Evolutionary conservation across 495 filamentous ascomycete species (phyloP), one percentile per base, ranked within the genome.

Genomic region (Aspergillus taichungensis): DNA sequence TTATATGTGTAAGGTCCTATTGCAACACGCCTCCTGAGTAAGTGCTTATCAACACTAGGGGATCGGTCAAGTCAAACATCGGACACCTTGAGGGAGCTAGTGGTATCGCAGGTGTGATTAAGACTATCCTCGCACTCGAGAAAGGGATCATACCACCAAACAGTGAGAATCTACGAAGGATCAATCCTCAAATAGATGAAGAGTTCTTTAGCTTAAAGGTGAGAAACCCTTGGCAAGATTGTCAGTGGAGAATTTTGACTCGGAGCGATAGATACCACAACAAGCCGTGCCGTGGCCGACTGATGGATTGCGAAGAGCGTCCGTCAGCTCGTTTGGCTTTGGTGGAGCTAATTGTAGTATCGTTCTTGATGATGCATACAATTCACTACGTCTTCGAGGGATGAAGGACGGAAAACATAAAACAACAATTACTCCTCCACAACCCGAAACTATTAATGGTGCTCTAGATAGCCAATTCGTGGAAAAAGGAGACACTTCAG

Each of bases 41-140:
- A n/a, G 27, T 33, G n/a, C 43, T 39, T 13, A 46, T 6, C 3
- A 6, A 3, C 28, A 8, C n/a, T 13, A 49, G 47, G 6, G 52
- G 55, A 10, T 47, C 52, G 8, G 42, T 55, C 0, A 66, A 66
- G 40, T 46, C 57, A 2, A 64, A 64, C 42, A 44, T 67, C 13
- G 63, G 63, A 1, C 63, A 66, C 37, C 14, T 51, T 0, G 63
- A 60, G 44, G 63, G 56, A 2, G 53, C 47, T 8, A 53, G 47
- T 45, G 63, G 63, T 30, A 42, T 73, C 10, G 66, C 66, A 10
- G 61, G 64, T 6, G 45, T 73, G 1, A 64, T 69, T 37, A 73
- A 71, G 33, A 47, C 62, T 6, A 50, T 70, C 8, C 47, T 72
- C 4, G 44, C 48, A 6, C 55, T 73, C 32, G 66, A 73, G 40